Base-by-base conservation (phyloP, 345 rosid genomes). In the Citrus hindsii region DNA sequence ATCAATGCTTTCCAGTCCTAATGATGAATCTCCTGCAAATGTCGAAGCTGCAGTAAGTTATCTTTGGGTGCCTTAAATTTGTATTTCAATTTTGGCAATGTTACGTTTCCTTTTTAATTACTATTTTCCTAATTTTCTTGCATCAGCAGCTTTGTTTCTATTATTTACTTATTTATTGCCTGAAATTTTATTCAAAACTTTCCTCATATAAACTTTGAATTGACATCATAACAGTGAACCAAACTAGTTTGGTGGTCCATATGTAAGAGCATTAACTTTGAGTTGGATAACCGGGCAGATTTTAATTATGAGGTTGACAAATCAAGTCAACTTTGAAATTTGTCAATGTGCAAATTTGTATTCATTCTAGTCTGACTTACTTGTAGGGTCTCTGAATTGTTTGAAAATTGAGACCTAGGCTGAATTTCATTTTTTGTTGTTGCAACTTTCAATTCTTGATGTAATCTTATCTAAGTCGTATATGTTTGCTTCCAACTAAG, bases 1-100 rank as follows among this genome's bases (percentile, higher is more conserved):
- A 78, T 92, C 94, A 0, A 95, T 93, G 97, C 94, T 95, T 71
- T 95, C 98, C 46, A 74, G 92, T 79, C 98, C 98, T 28, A 95
- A 93, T 13, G 97, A 95, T 3, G 98, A 93, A 82, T 93, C 98
- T 81, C 98, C 97, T 12, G 98, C 98, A 51, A 93, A 92, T 70
- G 91, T 93, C 76, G 99, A 93, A 79, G 98, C 97, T 73, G 97
- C 97, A 22, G 97, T 91, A 83, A 77, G 92, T 91, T 33, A 63
- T 69, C n/a, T n/a, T 25, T 56, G n/a, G 14, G 71, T 61, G 28
- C 35, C 63, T n/a, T 58, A 59, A 73, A 12, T n/a, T 58, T 42
- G 67, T 69, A 73, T 25, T 76, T 62, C 37, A 55, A 25, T 32
- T 48, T 82, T 48, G 76, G 75, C 66, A 42, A 69, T 37, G 38